Percentiles rank a stretch among this genome's conserved stretches.
phyloP scores from a whole-genome alignment of 176 grass and related monocot genomes.

The Avena insularis region DNA sequence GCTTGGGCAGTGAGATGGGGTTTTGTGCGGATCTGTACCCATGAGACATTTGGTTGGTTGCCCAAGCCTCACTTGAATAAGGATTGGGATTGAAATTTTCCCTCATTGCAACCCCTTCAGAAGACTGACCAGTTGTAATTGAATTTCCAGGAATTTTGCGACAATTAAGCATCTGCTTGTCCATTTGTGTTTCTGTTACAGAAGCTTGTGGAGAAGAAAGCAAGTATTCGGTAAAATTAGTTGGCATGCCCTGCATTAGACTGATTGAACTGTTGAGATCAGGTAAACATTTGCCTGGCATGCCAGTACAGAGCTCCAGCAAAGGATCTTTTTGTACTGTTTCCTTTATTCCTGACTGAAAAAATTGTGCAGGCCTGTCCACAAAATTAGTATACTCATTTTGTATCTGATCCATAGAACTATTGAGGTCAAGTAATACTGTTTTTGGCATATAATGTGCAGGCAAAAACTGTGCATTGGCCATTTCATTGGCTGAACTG shows the following conservation, averaged over 20 bases:
- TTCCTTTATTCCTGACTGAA: conserved; percentile 29
- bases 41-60: conserved; percentile 36
- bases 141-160: conserved; percentile 39
- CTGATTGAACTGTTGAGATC: conserved; percentile 40
- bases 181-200: conserved; percentile 29
- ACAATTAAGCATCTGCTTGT: conserved; percentile 39
- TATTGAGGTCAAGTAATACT: conserved; percentile 59
- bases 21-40: conserved; percentile 37
- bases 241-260: conserved; percentile 34
- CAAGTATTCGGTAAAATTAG: conserved; percentile 43
- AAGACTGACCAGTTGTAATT: conserved; percentile 38
- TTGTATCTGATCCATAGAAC: conserved; percentile 39
- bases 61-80: conserved; percentile 23
- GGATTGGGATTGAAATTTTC: conserved; percentile 33
- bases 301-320: conserved; percentile 20
- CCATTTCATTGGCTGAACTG: conserved; percentile 20
- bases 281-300: conserved; percentile 30
- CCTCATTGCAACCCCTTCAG: conserved; percentile 32
- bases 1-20: conserved; percentile 41
- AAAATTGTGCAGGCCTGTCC: conserved; percentile 12
- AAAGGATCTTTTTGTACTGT: conserved; percentile 39
- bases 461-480: conserved; percentile 27
- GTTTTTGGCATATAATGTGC: conserved; percentile 35
- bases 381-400: conserved; percentile 32
- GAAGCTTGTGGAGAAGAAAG: conserved; percentile 39